Evolutionary conservation across 148 eudicot genomes (phyloP), one percentile per base, ranked within the genome.

Genomic region (Salicornia ramosissima): DNA sequence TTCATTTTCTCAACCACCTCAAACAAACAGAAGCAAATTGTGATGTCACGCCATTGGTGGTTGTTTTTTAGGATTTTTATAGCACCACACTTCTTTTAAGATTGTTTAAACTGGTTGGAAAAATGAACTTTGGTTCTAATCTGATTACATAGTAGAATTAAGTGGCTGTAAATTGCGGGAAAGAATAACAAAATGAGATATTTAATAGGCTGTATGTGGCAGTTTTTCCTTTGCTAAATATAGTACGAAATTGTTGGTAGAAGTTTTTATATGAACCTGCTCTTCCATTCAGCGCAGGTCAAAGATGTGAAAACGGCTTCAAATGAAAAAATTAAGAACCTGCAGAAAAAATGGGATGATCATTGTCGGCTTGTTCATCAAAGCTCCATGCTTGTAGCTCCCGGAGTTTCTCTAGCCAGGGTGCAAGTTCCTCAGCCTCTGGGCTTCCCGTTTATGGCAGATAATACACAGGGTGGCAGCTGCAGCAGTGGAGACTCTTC

Each of bases 341-440:
- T 90, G 18, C 87, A 87, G 77, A 86, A 75, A 77, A 94, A 87
- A 80, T 90, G 97, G 97, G 80, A 80, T 72, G 96, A 88, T 53
- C 84, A 88, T 39, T 93, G 97, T 70, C 84, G 77, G 63, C 79
- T 68, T 40, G 79, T 75, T 81, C 94, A 92, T 71, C 83, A 75
- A 39, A 47, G 39, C 54, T 80, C 54, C 40, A 64, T 78, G 58
- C 54, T 75, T 39, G 54, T 65, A 26, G 43, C 76, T 25, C 74
- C 77, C 12, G 80, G 78, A 52, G 67, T 69, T 52, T 74, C 78
- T 53, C 55, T 71, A 67, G 63, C 56, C 45, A 63, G 74, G 73
- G 73, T 78, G 36, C 78, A 57, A 68, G 63, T 62, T 72, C 73
- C 81, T 39, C 67, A 40, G 71, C 70, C 71, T 65, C 55, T 45